Base-by-base conservation (phyloP, 345 rosid species). In the Punica granatum region DNA sequence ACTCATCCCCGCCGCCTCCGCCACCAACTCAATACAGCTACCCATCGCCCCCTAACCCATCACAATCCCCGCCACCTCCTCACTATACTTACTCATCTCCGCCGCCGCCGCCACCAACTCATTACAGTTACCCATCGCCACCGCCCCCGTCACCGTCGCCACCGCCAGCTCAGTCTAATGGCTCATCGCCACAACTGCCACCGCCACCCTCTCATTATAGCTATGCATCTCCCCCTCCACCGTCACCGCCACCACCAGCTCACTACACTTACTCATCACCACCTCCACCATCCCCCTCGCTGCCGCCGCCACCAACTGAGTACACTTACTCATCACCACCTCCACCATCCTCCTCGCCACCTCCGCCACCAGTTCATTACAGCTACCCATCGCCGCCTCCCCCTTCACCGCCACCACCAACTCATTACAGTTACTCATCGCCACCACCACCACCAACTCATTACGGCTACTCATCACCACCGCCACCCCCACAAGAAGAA, bases 111-210 rank as follows among this genome's bases (percentile, higher is more conserved):
- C 72, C 71, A 2, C 46, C 68, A n/a, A 36, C 37, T 33, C 14
- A 58, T 30, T 0, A 60, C 0, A 28, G 34, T 7, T 67, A 66
- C 3, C 66, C 76, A 34, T 43, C 53, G 14, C 71, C 70, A 36
- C 73, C 61, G 7, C 65, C 60, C 3, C 71, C 70, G 36, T 69
- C 65, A 4, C 60, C 60, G 30, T 68, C 73, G 0, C 77, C 77
- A 39, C 77, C 80, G 8, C 61, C 70, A 32, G 58, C 70, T 49
- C 31, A 34, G 25, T 35, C 48, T 19, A 48, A 0, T 39, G 25
- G 32, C 32, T 19, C 68, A 0, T 32, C 49, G 3, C 49, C 49
- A 4, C 49, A 14, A 11, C 49, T 16, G 9, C 67, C 71, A 7
- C 80, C 67, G 0, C 73, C 72, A 3, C 59, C 68, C 15, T 26